Evolutionary conservation across 78 protist genomes (phyloP).

Genomic region (Chrysochromulina tobinii): DNA sequence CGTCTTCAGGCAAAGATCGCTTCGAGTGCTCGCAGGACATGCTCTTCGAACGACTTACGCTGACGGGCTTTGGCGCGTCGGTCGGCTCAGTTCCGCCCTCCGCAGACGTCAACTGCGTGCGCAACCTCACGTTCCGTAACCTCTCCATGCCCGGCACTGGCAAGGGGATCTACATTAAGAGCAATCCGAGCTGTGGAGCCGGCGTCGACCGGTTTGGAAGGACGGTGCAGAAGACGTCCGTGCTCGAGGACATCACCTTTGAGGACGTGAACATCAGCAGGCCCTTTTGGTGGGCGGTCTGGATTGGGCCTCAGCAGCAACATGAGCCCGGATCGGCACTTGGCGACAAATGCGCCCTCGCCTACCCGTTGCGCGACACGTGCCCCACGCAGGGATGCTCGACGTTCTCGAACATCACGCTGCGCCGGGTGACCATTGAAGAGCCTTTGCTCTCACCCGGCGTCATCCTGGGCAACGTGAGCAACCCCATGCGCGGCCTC

Average conservation of each 20-base stretch:
- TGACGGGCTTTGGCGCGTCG: too few relatives aligned
- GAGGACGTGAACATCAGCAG: conserved; percentile 14
- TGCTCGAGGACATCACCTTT: not conserved
- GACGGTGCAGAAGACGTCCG: too few relatives aligned
- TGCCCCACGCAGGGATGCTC: conserved; percentile 47
- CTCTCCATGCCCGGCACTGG: too few relatives aligned
- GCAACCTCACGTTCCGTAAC: too few relatives aligned
- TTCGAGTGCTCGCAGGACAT: too few relatives aligned
- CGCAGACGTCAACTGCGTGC: too few relatives aligned
- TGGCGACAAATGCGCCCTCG: not conserved
- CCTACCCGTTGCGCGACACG: not conserved
- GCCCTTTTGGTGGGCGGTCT: conserved; percentile 52
- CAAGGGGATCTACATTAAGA: too few relatives aligned
- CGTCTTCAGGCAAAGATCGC: too few relatives aligned
- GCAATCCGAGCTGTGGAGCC: too few relatives aligned
- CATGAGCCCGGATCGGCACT: not conserved
- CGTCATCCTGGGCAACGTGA: conserved; percentile 52
- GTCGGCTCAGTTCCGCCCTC: too few relatives aligned
- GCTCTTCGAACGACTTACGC: too few relatives aligned
- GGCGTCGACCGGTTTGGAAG: too few relatives aligned
- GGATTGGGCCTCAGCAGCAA: conserved; percentile 71
- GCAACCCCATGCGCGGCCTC: conserved; percentile 52
- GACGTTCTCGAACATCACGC: conserved; percentile 41
- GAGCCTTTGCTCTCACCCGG: conserved; percentile 44
- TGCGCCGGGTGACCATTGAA: conserved; percentile 36